Base-by-base conservation (phyloP, 2,329 filamentous ascomycete genomes). In the Fusarium kyushuense region DNA sequence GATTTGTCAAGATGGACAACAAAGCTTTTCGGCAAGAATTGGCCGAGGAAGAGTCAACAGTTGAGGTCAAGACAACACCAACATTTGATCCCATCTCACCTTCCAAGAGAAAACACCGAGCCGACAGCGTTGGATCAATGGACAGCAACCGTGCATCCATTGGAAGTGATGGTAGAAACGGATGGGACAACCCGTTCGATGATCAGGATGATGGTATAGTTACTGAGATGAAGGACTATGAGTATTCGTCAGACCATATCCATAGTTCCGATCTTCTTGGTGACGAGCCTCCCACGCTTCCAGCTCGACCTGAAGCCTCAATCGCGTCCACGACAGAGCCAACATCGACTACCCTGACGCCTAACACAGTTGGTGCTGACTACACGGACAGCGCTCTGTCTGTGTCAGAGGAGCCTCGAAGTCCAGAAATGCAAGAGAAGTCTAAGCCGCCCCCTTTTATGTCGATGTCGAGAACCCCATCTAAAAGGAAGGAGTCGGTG, bases 1-100 rank as follows among this genome's bases (percentile, higher is more conserved):
- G 80, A 32, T 88, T 88, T 70, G 78, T 84, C 7, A 80, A 79
- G 38, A 79, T 79, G 36, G 86, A 88, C 51, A 88, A 87, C 65
- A 81, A 81, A 57, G 78, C 79, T 3, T 88, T 88, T 73, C 79
- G 80, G 19, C 79, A 82, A 49, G 86, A 88, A 67, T 76, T 87
- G 9, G 76, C 76, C 21, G 77, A 79, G 40, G 82, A 83, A 63
- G 69, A 70, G 47, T 65, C 67, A 12, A 67, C 72, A 5, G 69
- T 76, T 19, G 64, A 72, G 23, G 54, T 62, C 12, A 72, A 63
- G 55, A 64, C 56, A 27, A 43, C 64, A 12, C 25, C 54, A n/a
- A 69, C 70, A 14, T 62, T 79, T n/a, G 82, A 83, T 27, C 78
- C 80, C 4, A 76, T 83, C 6, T 83, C 82, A 2, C 80, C 82